Evolutionary conservation across 345 rosid genomes (phyloP), one percentile per base, ranked within the genome.

Genomic region (Barbarea vulgaris): DNA sequence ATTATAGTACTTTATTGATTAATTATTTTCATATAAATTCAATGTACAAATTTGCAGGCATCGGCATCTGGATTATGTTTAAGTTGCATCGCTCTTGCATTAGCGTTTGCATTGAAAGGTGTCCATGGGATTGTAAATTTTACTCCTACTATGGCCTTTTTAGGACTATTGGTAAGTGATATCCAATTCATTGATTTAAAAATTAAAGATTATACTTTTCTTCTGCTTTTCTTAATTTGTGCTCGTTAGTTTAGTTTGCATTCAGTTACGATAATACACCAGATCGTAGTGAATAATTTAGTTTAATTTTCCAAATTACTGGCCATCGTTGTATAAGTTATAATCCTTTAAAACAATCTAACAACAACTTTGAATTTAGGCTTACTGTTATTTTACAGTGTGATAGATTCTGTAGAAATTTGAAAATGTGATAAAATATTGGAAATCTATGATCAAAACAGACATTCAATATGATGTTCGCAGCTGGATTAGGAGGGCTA

Each of bases 401-500:
- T 14, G 7, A 9, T 36, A 14, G 7, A 10, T 46, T 46, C n/a
- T 27, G 27, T 7, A 34, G 56, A 55, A 22, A 21, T 50, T 31
- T 37, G 17, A 30, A 37, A 18, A 64, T 50, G 37, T 44, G 41
- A 17, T 11, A 0, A 2, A 21, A 25, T 39, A 41, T 41, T 21
- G 31, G 13, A 7, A 31, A 22, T 46, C 5, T 52, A 22, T 22
- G 2, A 15, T 60, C 5, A 12, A 72, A 78, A 63, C 83, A 85
- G 94, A 37, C 68, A 34, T 89, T 48, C 50, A 39, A 52, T 30
- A 88, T 86, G 7, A 81, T 86, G 71, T 83, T 75, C 69, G 83
- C 87, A 15, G 73, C 87, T 25, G 91, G 90, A 34, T 51, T 89
- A 73, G 94, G 94, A 70, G 91, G 86, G 15, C 69, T 89, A 30